A percentile compares a stretch with the other conserved stretches of the same genome.
Evolutionary conservation across 176 grass and related monocot genomes (phyloP).

Genomic region (Elymus sibiricus): DNA sequence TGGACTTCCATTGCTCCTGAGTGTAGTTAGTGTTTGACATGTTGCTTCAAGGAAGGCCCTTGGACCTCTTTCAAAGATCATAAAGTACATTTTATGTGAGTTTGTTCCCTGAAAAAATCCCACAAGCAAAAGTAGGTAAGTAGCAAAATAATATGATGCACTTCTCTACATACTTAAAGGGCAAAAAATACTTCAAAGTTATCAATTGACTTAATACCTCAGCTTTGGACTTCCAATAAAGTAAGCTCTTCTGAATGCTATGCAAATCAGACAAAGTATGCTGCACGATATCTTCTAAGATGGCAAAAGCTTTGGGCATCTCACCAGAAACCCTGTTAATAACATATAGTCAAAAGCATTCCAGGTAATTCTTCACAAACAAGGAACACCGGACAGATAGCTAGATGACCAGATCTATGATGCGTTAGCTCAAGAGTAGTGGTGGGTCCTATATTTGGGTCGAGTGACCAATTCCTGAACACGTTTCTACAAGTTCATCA

Average conservation of each 20-base stretch:
- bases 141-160: not conserved
- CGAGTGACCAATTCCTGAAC: not conserved
- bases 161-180: not conserved
- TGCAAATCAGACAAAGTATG: not conserved
- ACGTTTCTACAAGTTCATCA: not conserved
- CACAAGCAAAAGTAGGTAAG: constrained; percentile 22
- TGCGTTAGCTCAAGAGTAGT: not conserved
- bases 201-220: not conserved
- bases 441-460: not conserved
- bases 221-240: not conserved
- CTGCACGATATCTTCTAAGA: constrained; percentile 73
- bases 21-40: not conserved
- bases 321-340: constrained; percentile 50
- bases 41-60: not conserved
- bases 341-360: not conserved
- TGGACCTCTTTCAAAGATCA: not conserved
- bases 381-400: not conserved
- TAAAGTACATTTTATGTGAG: not conserved
- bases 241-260: not conserved
- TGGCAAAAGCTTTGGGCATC: constrained; percentile 51
- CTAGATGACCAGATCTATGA: not conserved
- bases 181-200: not conserved
- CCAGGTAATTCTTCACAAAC: not conserved
- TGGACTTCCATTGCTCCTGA: not conserved
- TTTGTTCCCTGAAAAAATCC: not conserved